Evolutionary conservation across 2,329 filamentous ascomycete species (phyloP).

Genomic region (Pestalotiopsis fici): DNA sequence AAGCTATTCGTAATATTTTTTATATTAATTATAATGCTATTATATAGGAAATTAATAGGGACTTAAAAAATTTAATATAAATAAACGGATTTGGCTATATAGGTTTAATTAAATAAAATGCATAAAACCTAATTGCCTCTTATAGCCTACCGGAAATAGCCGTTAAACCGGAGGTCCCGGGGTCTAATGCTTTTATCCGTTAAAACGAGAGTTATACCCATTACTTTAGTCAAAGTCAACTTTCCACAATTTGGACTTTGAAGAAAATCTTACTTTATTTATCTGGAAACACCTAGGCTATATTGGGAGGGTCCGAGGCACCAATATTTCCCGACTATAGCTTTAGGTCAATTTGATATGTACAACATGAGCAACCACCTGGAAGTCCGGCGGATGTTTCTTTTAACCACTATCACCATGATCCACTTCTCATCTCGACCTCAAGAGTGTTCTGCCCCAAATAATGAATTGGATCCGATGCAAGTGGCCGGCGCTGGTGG

Average conservation of each 20-base stretch:
- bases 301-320: not conserved
- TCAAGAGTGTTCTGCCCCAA: not conserved
- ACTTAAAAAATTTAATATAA: too few species aligned
- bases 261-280: not conserved
- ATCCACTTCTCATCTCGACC: not conserved
- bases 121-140: too few species aligned
- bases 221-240: too few species aligned
- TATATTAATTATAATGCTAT: too few species aligned
- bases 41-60: too few species aligned
- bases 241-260: not conserved
- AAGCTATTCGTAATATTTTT: too few species aligned
- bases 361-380: not conserved
- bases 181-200: too few species aligned
- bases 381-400: not conserved
- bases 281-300: not conserved
- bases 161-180: too few species aligned
- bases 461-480: not conserved
- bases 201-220: too few species aligned
- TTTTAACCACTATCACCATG: not conserved
- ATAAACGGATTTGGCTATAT: too few species aligned
- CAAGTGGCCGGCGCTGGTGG: not conserved
- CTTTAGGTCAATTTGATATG: not conserved
- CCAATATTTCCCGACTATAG: not conserved
- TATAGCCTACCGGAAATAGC: too few species aligned
- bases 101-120: too few species aligned